Evolutionary conservation across 2,329 filamentous ascomycete species (phyloP).

Genomic region (Botryosphaeria dothidea): DNA sequence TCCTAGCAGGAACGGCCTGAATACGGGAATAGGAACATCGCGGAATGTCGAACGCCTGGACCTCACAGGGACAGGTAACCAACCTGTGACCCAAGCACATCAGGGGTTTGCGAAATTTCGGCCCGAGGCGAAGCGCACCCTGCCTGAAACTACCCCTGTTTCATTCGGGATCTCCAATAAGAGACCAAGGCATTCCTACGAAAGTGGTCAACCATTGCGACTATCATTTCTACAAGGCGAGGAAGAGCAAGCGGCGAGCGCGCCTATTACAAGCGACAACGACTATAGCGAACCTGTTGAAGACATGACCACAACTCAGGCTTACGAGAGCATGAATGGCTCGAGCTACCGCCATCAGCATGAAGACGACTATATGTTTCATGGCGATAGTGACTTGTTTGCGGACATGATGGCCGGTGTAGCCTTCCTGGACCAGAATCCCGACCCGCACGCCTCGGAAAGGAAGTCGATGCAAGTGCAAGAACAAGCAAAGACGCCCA

Average conservation of each 20-base stretch:
- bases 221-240: constrained; percentile 9
- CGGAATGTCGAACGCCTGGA: constrained; percentile 15
- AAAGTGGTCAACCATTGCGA: constrained; percentile 4
- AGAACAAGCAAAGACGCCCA: background rate
- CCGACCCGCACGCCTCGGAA: background rate
- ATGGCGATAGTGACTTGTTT: constrained; percentile 1
- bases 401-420: constrained; percentile 14
- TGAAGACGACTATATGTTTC: constrained; percentile 4
- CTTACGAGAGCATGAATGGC: background rate
- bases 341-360: background rate
- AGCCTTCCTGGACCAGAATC: constrained; percentile 2
- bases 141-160: constrained; percentile 18
- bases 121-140: constrained; percentile 10
- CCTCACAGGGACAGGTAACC: constrained; percentile 9
- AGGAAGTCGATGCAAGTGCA: background rate
- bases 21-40: background rate
- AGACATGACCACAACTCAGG: background rate
- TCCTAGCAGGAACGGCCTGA: background rate
- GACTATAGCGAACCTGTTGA: background rate
- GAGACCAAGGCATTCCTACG: constrained; percentile 14
- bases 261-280: constrained; percentile 1
- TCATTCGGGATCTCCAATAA: constrained; percentile 9
- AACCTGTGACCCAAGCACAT: constrained; percentile 14
- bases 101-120: constrained; percentile 12
- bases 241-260: background rate